Base-by-base conservation (phyloP, 2,329 filamentous ascomycete species). In the Cordyceps tenuipes region DNA sequence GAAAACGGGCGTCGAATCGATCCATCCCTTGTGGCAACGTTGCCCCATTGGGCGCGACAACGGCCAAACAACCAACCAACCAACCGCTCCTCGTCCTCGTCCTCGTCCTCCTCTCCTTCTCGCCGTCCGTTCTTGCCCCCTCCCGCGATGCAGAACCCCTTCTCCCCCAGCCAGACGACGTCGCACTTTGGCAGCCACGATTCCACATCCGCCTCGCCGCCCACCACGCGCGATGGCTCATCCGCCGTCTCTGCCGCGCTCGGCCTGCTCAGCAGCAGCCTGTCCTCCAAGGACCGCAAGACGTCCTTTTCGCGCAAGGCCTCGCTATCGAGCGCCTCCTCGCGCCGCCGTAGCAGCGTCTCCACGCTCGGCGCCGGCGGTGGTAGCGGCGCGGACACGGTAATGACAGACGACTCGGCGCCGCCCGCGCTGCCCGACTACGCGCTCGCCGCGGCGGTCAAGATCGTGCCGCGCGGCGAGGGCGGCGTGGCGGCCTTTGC, bases 381-480 rank as follows among this genome's bases (percentile, higher is more conserved):
- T 5, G 17, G 39, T 15, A 6, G 5, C 15, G 39, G 66, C 4
- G 65, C 69, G 29, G 70, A 70, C 66, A 68, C 71, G 64, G 68
- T 75, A 63, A 68, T 76, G 52, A 79, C 75, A 57, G 78, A 81
- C 69, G 76, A 73, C 54, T 65, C 76, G 23, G 74, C 72, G 49
- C 81, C 80, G 39, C 79, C 80, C n/a, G 78, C 79, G 6, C 73
- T 83, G 19, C 80, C 80, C 50, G 78, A 82, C 57, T 80, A 80
- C 70, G 78, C 78, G 5, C 76, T 81, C 60, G 69, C 77, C n/a
- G 75, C 76, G 49, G 75, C 77, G 4, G 77, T 78, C 41, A 80
- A 78, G 65, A 69, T 78, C 56, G 62, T 67, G n/a, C 64, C 65
- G 8, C 65, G 68, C 52, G 63, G 65, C 58, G 63, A 60, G 2